Evolutionary conservation across 2,329 filamentous ascomycete genomes (phyloP), one percentile per base, ranked within the genome.

Genomic region (Aspergillus tanneri): DNA sequence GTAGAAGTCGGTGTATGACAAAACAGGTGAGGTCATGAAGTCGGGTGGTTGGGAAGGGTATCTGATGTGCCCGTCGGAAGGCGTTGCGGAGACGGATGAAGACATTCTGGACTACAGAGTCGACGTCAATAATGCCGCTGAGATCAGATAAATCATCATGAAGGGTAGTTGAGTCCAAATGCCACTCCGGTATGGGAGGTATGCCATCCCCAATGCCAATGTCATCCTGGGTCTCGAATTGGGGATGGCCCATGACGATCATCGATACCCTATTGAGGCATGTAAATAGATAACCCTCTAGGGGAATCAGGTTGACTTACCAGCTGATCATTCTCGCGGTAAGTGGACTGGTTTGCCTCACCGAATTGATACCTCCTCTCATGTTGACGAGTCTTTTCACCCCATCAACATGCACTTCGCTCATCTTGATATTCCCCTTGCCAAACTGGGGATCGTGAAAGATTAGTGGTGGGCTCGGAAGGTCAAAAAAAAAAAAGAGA

Each of bases 11-110:
- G 49, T 82, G 79, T 1, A 82, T 62, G 18, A 78, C 73, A 53
- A 78, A 82, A 42, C 76, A 80, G 5, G 77, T 76, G 1, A 83
- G 64, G 46, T 82, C 80, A 48, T 83, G 80, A 0, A 82, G 70
- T 37, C 72, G 67, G 0, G 75, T 76, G 0, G 65, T 64, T 1
- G 73, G 53, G 4, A 62, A 54, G 3, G 55, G 51, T 19, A 50
- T 49, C 19, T 32, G 48, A 10, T 61, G 50, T 0, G 68, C 59
- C 3, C 63, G 60, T 1, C 71, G 65, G 40, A 80, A 75, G 3
- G 80, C 59, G 7, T 55, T 61, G 10, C 69, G 72, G 2, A 81
- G 67, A n/a, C 75, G 75, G 14, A 51, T 37, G n/a, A 78, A 63
- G 1, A 74, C 63, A 22, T 72, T 68, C 3, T 42, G 48, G 16